Base-by-base conservation (phyloP, 345 rosid genomes). In the Gossypium turneri region DNA sequence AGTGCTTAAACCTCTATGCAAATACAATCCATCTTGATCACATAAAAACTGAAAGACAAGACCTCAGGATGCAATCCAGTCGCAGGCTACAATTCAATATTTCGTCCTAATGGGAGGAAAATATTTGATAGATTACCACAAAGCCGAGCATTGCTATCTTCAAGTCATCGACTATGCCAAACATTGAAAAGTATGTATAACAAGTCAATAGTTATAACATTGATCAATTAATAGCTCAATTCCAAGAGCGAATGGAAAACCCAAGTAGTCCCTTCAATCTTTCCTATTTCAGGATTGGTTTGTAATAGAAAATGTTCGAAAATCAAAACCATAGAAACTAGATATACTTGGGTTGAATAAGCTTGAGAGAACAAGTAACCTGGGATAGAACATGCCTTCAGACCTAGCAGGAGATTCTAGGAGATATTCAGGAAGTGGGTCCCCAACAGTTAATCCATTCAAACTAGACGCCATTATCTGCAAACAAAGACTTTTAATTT, bases 381-480 rank as follows among this genome's bases (percentile, higher is more conserved):
- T 82, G 67, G 74, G 72, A 87, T 77, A 86, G 56, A 81, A 85
- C 80, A 86, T 75, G 82, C 79, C 67, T 16, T 85, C 90, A 58
- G 88, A 85, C 79, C 97, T 88, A 58, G 91, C 88, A 4, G 97
- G 91, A 83, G 97, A 91, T 65, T 93, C 99, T 88, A 93, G 77
- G 70, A 90, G 87, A 84, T 85, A 90, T 29, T 93, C 99, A 12
- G 90, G 82, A 47, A 92, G 83, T 50, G 97, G 65, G 75, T 92
- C 98, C 78, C 97, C 99, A 44, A 93, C 99, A 2, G 94, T 91
- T 27, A 95, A 77, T 82, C 55, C 71, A 22, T 67, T 65, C 84
- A 93, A 88, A 83, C 99, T 95, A 70, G 91, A 95, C 10, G 99
- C 99, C 98, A 96, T 93, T 70, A 93, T 92, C 99, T 96, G 85